Evolutionary conservation across 306 rosid species (phyloP).

Genomic region (Cajanus cajan): DNA sequence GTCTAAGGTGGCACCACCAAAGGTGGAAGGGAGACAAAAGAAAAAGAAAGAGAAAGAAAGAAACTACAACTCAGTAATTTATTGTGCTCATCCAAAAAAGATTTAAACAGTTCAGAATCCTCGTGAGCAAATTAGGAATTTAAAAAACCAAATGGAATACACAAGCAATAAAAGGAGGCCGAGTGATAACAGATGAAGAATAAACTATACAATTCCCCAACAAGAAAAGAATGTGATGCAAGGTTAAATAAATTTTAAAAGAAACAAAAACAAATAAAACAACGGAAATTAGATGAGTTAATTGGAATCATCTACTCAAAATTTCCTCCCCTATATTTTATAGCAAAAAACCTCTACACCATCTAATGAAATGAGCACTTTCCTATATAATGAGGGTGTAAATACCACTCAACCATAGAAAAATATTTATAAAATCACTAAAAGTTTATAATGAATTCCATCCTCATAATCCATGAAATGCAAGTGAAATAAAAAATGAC

Average conservation of each 20-base stretch:
- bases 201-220: constrained; percentile 6
- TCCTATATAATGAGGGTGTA: background rate
- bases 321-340: background rate
- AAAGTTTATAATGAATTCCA: background rate
- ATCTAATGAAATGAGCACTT: background rate
- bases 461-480: background rate
- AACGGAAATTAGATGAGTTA: background rate
- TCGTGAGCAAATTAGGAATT: background rate
- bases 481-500: constrained; percentile 3
- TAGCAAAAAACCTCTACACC: constrained; percentile 15
- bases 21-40: background rate
- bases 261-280: background rate
- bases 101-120: background rate
- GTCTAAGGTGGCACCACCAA: constrained; percentile 39
- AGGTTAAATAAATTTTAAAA: background rate
- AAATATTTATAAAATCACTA: background rate
- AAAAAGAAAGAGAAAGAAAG: background rate
- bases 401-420: background rate
- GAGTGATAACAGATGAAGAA: background rate
- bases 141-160: constrained; percentile 8
- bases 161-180: background rate
- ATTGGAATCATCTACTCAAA: background rate
- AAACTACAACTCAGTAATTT: constrained; percentile 20
- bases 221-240: background rate
- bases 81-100: constrained; percentile 9